These are phyloP conservation scores for Acanthamoeba healyi DNA, from an alignment of 208 protist genomes.

Conservation along the genomic window DNA sequence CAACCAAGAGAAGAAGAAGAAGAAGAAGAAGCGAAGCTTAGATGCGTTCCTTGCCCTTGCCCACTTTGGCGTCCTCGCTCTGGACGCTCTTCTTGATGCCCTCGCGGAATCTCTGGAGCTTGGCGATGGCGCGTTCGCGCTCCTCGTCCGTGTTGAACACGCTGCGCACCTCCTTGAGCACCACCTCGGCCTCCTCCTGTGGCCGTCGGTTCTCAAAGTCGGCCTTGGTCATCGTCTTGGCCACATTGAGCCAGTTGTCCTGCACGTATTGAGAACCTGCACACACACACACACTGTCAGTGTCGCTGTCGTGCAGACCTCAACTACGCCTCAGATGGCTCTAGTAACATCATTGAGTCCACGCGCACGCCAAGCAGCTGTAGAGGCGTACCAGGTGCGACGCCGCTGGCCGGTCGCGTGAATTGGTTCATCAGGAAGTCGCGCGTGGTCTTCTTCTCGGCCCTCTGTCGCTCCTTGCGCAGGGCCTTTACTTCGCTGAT, in stretches of 20 bases:
- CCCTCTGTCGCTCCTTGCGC: neutral
- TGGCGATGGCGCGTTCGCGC: constrained; percentile 4
- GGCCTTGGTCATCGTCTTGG: neutral
- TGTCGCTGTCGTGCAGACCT: too few species aligned
- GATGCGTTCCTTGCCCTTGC: constrained; percentile 48
- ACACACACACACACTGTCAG: neutral
- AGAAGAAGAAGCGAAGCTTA: too few species aligned
- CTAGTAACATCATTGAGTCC: too few species aligned
- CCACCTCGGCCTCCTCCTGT: neutral
- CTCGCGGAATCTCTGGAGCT: constrained; percentile 1
- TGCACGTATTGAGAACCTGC: neutral
- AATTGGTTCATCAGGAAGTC: neutral
- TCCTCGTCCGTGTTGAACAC: constrained; percentile 12
- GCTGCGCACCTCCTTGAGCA: constrained; percentile 46
- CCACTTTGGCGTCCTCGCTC: neutral
- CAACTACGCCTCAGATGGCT: too few species aligned
- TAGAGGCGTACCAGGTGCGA: neutral
- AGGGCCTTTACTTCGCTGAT: neutral
- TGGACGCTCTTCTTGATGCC: constrained; percentile 57
- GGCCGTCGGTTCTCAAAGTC: neutral
- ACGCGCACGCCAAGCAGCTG: too few species aligned
- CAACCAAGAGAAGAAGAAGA: neutral
- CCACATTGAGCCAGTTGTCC: constrained; percentile 15
- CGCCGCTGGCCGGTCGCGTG: neutral
- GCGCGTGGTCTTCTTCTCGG: neutral